These are phyloP conservation scores for Boletus rubescentipes DNA, from an alignment of 768 basidiomycete genomes.

Conservation along the genomic window DNA sequence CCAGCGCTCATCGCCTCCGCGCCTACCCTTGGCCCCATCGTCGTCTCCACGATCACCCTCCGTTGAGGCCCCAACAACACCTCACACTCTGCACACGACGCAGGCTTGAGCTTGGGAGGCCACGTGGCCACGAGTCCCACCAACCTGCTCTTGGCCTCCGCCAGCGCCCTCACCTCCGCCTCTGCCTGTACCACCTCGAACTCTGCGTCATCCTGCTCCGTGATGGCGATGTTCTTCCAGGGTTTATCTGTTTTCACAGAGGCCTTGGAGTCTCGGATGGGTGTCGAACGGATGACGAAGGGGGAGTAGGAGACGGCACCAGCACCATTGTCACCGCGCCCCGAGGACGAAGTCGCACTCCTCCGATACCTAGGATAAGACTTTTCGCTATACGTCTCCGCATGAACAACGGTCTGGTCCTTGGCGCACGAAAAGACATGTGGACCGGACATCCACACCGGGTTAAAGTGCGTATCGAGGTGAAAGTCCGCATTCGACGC, in stretches of 20 bases:
- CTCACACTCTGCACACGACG: slow-evolving; percentile 7
- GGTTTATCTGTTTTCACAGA: slow-evolving; percentile 11
- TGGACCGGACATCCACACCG: slow-evolving; percentile 35
- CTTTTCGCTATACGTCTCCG: background rate
- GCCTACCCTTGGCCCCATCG: background rate
- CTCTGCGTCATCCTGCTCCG: slow-evolving; percentile 27
- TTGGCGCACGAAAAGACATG: slow-evolving; percentile 22
- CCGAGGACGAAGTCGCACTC: background rate
- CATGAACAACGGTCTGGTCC: slow-evolving; percentile 18
- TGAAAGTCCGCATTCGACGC: slow-evolving; percentile 42
- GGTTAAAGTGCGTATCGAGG: slow-evolving; percentile 45
- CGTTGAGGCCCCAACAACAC: background rate
- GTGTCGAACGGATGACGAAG: too few species aligned
- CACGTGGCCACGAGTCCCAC: slow-evolving; percentile 19
- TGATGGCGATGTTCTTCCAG: slow-evolving; percentile 32
- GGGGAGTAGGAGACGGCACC: too few species aligned
- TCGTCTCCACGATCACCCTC: background rate
- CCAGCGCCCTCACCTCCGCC: background rate
- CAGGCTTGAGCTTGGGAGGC: slow-evolving; percentile 20
- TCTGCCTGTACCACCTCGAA: slow-evolving; percentile 2
- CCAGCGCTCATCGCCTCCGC: background rate
- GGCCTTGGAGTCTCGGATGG: background rate
- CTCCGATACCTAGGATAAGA: background rate
- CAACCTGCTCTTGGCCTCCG: background rate
- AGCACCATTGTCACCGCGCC: background rate